Evolutionary conservation across 2,329 filamentous ascomycete species (phyloP).

Genomic region (Hymenoscyphus repandus): DNA sequence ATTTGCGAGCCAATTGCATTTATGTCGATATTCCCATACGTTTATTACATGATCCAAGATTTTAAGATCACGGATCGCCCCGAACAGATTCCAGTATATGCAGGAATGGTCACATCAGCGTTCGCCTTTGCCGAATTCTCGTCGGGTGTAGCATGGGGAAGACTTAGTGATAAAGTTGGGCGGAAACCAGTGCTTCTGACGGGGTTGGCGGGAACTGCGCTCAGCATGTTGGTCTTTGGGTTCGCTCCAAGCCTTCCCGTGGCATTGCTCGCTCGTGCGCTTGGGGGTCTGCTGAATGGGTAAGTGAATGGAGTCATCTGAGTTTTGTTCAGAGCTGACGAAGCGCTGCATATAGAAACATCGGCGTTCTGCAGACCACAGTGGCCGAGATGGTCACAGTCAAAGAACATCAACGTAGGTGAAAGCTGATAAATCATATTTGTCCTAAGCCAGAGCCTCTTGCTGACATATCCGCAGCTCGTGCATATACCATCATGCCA

Average conservation of each 20-base stretch:
- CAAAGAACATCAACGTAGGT: conserved; percentile 85
- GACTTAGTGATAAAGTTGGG: conserved; percentile 84
- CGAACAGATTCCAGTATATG: conserved; percentile 81
- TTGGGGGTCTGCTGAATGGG: conserved; percentile 91
- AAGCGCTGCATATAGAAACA: conserved; percentile 56
- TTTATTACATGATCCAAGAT: conserved; percentile 94
- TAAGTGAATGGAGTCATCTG: conserved; percentile 39
- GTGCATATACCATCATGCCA: conserved; percentile 95
- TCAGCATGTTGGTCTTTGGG: conserved; percentile 91
- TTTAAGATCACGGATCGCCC: conserved; percentile 79
- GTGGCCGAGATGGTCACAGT: conserved; percentile 89
- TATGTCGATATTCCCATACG: conserved; percentile 99
- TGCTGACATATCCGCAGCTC: conserved; percentile 48
- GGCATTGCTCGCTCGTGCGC: conserved; percentile 78
- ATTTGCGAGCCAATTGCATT: conserved; percentile 99
- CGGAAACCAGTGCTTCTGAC: conserved; percentile 88
- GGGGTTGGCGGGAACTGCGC: conserved; percentile 82
- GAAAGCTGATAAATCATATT: conserved; percentile 22
- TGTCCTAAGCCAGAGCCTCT: conserved; percentile 26
- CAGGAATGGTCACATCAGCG: conserved; percentile 91
- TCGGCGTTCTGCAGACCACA: conserved; percentile 90
- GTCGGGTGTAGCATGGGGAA: conserved; percentile 88
- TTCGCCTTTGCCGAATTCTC: conserved; percentile 96
- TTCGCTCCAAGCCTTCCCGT: conserved; percentile 78
- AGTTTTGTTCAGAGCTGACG: conserved; percentile 13